A percentile compares a stretch with the other conserved stretches of the same genome.
These are phyloP conservation scores for Tausonia pullulans DNA, from an alignment of 1,284 basidiomycete genomes.

Conservation along the genomic window DNA sequence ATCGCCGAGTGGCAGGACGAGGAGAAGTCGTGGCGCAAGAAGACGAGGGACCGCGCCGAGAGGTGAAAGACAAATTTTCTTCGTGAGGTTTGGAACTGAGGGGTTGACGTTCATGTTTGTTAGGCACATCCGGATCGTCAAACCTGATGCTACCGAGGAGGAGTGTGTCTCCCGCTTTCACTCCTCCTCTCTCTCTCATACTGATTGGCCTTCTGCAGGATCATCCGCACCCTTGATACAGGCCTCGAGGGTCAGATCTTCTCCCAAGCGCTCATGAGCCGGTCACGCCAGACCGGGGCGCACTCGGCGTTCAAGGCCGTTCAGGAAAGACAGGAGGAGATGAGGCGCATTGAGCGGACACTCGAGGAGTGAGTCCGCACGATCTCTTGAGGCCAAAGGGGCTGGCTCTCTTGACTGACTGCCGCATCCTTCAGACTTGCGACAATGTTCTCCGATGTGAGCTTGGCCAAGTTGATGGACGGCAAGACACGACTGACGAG, in stretches of 20 bases:
- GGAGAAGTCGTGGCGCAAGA: constrained; percentile 1
- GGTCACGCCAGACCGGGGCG: background rate
- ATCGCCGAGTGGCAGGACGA: constrained; percentile 8
- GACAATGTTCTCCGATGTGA: background rate
- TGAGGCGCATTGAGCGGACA: constrained; percentile 1
- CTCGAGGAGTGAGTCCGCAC: background rate
- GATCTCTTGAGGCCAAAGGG: background rate
- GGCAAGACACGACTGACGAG: background rate
- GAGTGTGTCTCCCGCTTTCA: background rate
- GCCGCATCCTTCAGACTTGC: background rate
- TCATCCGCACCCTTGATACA: background rate
- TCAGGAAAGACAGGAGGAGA: constrained; percentile 3
- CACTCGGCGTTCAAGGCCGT: background rate
- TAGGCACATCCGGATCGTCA: constrained; percentile 8
- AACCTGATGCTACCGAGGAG: constrained; percentile 1
- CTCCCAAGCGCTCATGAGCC: constrained; percentile 2
- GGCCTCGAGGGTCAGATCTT: constrained; percentile 1
- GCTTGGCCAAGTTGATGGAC: background rate
- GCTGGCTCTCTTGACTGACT: background rate
- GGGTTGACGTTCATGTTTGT: no score
- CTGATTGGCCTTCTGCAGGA: no score
- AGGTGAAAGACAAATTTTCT: background rate
- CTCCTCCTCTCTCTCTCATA: no score
- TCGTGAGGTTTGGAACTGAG: no score
- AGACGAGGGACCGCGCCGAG: constrained; percentile 1